Percentiles rank a stretch among this genome's conserved stretches.
These are phyloP conservation scores for Maudiozyma humilis DNA, from an alignment of 1,139 yeast genomes.

Conservation along the genomic window DNA sequence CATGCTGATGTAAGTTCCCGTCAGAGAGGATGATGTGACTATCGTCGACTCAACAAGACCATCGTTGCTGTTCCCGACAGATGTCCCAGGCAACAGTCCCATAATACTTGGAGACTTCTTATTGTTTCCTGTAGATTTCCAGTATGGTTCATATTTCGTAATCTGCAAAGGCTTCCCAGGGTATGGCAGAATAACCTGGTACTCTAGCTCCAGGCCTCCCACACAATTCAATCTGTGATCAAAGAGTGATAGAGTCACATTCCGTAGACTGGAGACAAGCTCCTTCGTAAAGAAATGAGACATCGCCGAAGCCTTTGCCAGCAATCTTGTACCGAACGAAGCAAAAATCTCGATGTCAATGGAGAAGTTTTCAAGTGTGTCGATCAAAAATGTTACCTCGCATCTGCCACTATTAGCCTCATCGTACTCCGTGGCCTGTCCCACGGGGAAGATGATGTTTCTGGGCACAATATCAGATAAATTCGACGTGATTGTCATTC, in stretches of 20 bases:
- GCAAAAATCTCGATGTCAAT: slow-evolving; percentile 91
- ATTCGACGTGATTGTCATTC: slow-evolving; percentile 70
- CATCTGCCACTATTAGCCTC: slow-evolving; percentile 43
- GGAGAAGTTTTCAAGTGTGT: slow-evolving; percentile 64
- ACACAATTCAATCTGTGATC: slow-evolving; percentile 75
- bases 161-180: slow-evolving; percentile 77
- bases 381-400: slow-evolving; percentile 81
- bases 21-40: slow-evolving; percentile 85
- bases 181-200: slow-evolving; percentile 84
- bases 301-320: slow-evolving; percentile 80
- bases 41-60: slow-evolving; percentile 36
- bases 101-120: slow-evolving; percentile 1
- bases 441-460: slow-evolving; percentile 61
- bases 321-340: slow-evolving; percentile 83
- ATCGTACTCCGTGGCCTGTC: slow-evolving; percentile 48
- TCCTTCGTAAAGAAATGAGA: slow-evolving; percentile 43
- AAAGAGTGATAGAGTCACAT: slow-evolving; percentile 62
- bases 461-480: slow-evolving; percentile 75
- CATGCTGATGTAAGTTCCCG: slow-evolving; percentile 69
- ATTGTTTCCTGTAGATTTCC: slow-evolving; percentile 71
- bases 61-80: slow-evolving; percentile 12
- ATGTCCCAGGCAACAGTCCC: slow-evolving; percentile 8
- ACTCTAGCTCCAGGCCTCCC: slow-evolving; percentile 71
- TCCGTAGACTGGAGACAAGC: slow-evolving; percentile 31
- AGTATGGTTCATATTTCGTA: slow-evolving; percentile 88